Evolutionary conservation across 1,284 basidiomycete genomes (phyloP).

Genomic region (Austropuccinia psidii): DNA sequence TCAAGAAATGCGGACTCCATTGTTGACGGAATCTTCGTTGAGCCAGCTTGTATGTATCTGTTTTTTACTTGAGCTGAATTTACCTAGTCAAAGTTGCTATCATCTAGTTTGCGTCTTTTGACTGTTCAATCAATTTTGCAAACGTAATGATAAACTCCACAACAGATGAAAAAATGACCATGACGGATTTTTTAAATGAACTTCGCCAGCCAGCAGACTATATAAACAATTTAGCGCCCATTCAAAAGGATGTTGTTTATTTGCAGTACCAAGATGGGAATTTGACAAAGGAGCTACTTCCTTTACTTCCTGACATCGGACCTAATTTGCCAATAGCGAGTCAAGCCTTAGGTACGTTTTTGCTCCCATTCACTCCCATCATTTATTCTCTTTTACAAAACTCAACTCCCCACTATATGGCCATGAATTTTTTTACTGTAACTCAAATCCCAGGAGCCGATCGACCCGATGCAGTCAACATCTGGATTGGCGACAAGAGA

Average conservation of each 20-base stretch:
- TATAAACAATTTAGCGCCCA: constrained; percentile 22
- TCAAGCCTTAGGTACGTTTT: constrained; percentile 61
- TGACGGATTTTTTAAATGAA: constrained; percentile 55
- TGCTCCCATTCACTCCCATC: constrained; percentile 26
- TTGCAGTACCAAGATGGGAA: constrained; percentile 89
- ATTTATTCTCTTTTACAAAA: not conserved
- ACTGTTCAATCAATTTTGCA: not conserved
- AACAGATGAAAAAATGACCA: constrained; percentile 59
- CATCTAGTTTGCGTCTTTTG: not conserved
- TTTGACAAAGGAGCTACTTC: constrained; percentile 60
- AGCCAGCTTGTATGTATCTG: constrained; percentile 53
- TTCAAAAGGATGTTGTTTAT: constrained; percentile 53
- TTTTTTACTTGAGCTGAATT: not conserved
- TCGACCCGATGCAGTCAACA: constrained; percentile 74
- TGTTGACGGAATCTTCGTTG: constrained; percentile 59
- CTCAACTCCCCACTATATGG: not conserved
- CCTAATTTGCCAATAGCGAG: constrained; percentile 64
- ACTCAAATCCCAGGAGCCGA: not conserved
- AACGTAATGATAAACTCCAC: not conserved
- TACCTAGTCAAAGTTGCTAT: not conserved
- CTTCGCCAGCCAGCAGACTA: constrained; percentile 44
- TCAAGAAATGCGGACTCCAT: constrained; percentile 46
- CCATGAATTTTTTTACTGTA: not conserved
- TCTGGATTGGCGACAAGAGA: constrained; percentile 73
- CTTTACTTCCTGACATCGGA: constrained; percentile 59